Base-by-base conservation (phyloP, 805 yeast species). In the Candida wancherniae region DNA sequence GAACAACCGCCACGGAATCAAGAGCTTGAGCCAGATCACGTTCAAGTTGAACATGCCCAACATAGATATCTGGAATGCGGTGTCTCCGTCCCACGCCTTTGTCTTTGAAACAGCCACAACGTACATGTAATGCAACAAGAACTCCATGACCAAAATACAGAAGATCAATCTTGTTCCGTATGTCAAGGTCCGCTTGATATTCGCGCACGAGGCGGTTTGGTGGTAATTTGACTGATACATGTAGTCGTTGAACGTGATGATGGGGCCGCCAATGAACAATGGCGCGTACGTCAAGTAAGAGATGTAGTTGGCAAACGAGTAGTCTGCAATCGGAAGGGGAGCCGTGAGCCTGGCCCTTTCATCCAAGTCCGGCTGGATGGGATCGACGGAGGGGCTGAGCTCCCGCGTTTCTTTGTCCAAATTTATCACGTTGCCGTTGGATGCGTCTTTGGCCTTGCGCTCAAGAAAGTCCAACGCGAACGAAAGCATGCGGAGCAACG, bases 1-100 rank as follows among this genome's bases (percentile, higher is more conserved):
- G 62, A 92, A 92, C 28, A 90, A 61, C 51, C 99, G 71, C 99
- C 99, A 92, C 5, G 98, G 98, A 31, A 92, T 81, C 34, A 92
- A 69, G 22, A 92, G 59, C 54, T 92, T 92, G 44, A 92, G 68
- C 97, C 97, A 92, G 34, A 92, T 84, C 31, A 92, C 75, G 48
- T 84, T 88, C 48, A 92, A 68, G 50, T 86, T 88, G 67, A 90
- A 84, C 40, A 86, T 63, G 0, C 96, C 97, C 51, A 92, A 74
- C 97, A 92, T 90, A 4, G 95, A 82, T 33, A 88, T 80, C 57
- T 92, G 94, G 57, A 87, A 85, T 3, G 97, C 95, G 0, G 95
- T 69, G 45, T 85, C 84, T 6, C 84, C 85, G 9, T 71, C 69
- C 96, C 97, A 90, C 2, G 96, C 95, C 43, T 81, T 77, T 2